Evolutionary conservation across 805 yeast genomes (phyloP).

Genomic region (baker's yeast (Saccharomyces cerevisiae)): DNA sequence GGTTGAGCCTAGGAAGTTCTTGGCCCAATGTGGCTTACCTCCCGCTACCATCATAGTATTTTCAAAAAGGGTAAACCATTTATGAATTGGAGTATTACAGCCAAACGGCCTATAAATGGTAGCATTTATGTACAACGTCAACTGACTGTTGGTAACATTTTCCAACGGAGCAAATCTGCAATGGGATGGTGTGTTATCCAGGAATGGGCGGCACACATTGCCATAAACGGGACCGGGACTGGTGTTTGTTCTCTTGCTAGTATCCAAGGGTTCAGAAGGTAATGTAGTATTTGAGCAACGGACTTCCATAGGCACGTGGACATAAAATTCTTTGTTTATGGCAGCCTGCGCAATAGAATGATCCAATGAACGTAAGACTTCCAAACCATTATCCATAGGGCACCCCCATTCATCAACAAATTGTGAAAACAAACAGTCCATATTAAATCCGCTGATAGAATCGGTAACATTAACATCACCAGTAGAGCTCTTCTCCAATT

Average conservation of each 20-base stretch:
- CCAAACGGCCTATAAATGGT: conserved; percentile 94
- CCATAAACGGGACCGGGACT: conserved; percentile 80
- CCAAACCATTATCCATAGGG: conserved; percentile 72
- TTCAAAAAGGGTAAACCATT: conserved; percentile 84
- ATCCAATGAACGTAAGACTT: conserved; percentile 56
- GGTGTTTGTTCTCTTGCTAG: conserved; percentile 40
- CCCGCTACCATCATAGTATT: conserved; percentile 64
- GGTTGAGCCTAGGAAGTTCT: conserved; percentile 68
- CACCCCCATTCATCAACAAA: conserved; percentile 97
- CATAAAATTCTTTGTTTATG: conserved; percentile 54
- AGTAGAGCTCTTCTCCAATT: conserved; percentile 52
- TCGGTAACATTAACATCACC: conserved; percentile 63
- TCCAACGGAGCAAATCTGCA: conserved; percentile 44
- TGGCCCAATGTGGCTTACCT: conserved; percentile 98
- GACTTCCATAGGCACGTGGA: conserved; percentile 92
- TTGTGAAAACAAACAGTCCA: conserved; percentile 93
- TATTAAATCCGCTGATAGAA: conserved; percentile 80
- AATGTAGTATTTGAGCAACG: conserved; percentile 82
- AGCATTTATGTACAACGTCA: conserved; percentile 83
- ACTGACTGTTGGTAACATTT: conserved; percentile 54
- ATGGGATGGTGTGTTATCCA: conserved; percentile 67
- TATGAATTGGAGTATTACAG: conserved; percentile 58
- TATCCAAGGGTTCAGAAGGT: conserved; percentile 36
- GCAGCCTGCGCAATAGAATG: conserved; percentile 57
- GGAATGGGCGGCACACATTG: conserved; percentile 67